Evolutionary conservation across 345 rosid species (phyloP).

Genomic region (Limnanthes douglasii): DNA sequence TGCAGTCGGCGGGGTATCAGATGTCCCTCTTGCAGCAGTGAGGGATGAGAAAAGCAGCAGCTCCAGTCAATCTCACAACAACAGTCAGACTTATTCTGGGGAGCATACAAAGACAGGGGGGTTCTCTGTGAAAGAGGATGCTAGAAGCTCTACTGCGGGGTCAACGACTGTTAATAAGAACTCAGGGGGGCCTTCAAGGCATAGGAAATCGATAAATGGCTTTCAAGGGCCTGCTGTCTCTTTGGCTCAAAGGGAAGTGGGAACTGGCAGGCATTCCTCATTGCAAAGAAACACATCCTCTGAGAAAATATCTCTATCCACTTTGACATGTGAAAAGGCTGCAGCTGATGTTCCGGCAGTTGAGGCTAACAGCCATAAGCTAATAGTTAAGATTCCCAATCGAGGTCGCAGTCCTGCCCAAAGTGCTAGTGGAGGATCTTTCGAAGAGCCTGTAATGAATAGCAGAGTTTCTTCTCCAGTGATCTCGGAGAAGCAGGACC

Average conservation of each 20-base stretch:
- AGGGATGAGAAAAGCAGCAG: slow-evolving; percentile 74
- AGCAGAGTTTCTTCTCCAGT: slow-evolving; percentile 56
- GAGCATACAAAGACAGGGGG: slow-evolving; percentile 50
- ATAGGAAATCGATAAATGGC: slow-evolving; percentile 44
- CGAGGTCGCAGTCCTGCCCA: slow-evolving; percentile 61
- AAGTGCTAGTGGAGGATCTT: slow-evolving; percentile 48
- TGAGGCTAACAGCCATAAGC: slow-evolving; percentile 47
- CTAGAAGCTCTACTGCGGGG: slow-evolving; percentile 44
- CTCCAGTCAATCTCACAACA: slow-evolving; percentile 77
- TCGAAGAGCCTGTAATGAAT: slow-evolving; percentile 40
- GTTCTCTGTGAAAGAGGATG: slow-evolving; percentile 44
- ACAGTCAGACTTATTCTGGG: slow-evolving; percentile 55
- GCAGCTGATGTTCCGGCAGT: slow-evolving; percentile 27
- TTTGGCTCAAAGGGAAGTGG: slow-evolving; percentile 33
- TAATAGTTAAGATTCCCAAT: slow-evolving; percentile 65
- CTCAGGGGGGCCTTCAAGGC: slow-evolving; percentile 32
- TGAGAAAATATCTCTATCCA: slow-evolving; percentile 42
- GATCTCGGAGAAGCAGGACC: slow-evolving; percentile 45
- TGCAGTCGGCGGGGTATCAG: slow-evolving; percentile 20
- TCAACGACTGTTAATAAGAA: slow-evolving; percentile 25
- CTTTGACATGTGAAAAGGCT: slow-evolving; percentile 33
- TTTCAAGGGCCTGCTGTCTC: slow-evolving; percentile 21
- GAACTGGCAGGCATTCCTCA: slow-evolving; percentile 28
- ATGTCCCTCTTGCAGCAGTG: slow-evolving; percentile 20
- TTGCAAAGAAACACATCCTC: slow-evolving; percentile 28